These are phyloP conservation scores for Aspergillus costaricaensis DNA, from an alignment of 2,329 filamentous ascomycete genomes.

Conservation along the genomic window DNA sequence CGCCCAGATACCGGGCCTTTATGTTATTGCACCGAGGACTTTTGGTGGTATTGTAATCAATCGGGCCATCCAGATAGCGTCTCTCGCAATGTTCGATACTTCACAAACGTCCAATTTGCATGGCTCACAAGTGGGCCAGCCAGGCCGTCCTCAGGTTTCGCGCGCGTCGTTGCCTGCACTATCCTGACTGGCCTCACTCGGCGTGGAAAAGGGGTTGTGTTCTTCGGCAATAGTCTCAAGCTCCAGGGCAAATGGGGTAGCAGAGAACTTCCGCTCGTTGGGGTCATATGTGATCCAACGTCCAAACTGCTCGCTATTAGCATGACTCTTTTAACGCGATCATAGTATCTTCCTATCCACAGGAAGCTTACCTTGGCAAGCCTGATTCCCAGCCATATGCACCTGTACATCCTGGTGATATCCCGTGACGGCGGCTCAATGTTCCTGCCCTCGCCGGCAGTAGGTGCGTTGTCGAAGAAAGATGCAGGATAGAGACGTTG, in stretches of 20 bases:
- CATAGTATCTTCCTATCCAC: neutral
- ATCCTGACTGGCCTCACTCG: neutral
- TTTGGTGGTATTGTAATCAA: neutral
- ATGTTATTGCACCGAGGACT: neutral
- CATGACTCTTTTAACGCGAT: neutral
- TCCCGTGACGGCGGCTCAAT: constrained; percentile 54
- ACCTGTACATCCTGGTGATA: constrained; percentile 52
- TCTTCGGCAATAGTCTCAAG: constrained; percentile 22
- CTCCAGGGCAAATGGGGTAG: constrained; percentile 34
- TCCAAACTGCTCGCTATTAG: constrained; percentile 31
- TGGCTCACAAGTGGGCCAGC: neutral
- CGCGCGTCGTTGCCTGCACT: constrained; percentile 14
- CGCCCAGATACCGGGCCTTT: too few species aligned
- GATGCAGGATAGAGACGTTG: constrained; percentile 49
- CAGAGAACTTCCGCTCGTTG: constrained; percentile 31
- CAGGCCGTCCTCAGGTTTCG: constrained; percentile 9
- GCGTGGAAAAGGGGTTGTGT: constrained; percentile 16
- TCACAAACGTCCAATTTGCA: neutral
- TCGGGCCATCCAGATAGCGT: neutral
- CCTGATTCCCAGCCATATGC: constrained; percentile 52
- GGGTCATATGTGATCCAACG: constrained; percentile 45
- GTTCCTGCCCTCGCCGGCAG: constrained; percentile 58
- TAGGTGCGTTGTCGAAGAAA: constrained; percentile 53
- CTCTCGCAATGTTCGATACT: neutral
- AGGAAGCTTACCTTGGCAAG: constrained; percentile 45